Percentiles rank a stretch among this genome's conserved stretches.
phyloP scores from a whole-genome alignment of 495 filamentous ascomycete genomes.

The Aspergillus coremiiformis region DNA sequence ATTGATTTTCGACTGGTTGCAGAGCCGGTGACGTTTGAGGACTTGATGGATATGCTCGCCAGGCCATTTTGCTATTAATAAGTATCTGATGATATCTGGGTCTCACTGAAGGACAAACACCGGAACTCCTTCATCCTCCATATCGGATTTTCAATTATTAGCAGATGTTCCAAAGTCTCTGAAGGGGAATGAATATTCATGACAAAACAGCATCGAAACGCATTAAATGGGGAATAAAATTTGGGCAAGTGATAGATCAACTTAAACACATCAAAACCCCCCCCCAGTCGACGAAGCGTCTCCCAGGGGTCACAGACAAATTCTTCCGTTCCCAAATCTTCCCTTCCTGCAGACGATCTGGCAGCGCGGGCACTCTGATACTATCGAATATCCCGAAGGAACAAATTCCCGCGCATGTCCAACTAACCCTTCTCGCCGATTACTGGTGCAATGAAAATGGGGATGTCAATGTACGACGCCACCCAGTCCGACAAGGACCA shows the following conservation, averaged over 20 bases:
- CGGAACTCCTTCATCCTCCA: too few species aligned
- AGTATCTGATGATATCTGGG: neutral
- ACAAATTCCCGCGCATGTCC: too few species aligned
- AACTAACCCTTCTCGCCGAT: slow-evolving; percentile 56
- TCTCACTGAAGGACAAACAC: too few species aligned
- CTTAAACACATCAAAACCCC: too few species aligned
- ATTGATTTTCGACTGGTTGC: neutral
- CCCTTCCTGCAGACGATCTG: slow-evolving; percentile 32
- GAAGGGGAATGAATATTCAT: too few species aligned
- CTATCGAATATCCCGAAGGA: too few species aligned
- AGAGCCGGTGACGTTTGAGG: neutral
- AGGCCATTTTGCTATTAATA: neutral
- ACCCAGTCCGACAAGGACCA: slow-evolving; percentile 45
- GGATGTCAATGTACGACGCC: slow-evolving; percentile 49
- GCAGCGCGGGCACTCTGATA: slow-evolving; percentile 22
- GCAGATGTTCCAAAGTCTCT: too few species aligned
- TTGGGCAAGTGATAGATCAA: too few species aligned
- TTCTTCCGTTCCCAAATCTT: slow-evolving; percentile 21
- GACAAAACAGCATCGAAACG: too few species aligned
- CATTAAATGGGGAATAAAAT: too few species aligned
- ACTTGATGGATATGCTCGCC: neutral
- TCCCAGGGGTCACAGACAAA: slow-evolving; percentile 16
- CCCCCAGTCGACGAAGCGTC: slow-evolving; percentile 28
- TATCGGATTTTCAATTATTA: too few species aligned
- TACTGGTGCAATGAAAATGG: slow-evolving; percentile 52